Evolutionary conservation across 352 stramenopile species (phyloP).

Genomic region (Globisporangium spinosum): DNA sequence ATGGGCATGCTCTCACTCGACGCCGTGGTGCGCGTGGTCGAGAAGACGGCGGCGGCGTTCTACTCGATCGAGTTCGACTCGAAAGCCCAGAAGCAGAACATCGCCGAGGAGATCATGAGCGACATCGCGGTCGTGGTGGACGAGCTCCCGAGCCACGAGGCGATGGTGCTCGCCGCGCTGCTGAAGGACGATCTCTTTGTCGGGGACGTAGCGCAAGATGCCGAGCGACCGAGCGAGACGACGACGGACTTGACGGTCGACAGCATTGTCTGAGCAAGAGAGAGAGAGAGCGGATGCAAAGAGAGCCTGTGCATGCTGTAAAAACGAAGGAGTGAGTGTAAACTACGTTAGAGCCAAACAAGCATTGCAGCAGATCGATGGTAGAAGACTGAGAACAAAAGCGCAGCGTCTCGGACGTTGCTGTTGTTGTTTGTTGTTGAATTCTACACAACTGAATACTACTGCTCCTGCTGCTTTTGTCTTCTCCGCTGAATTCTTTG

Average conservation of each 20-base stretch:
- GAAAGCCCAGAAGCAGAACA: conserved; percentile 40
- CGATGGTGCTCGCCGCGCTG: conserved; percentile 41
- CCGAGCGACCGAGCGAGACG: neutral
- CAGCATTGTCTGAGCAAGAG: conserved; percentile 4
- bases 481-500: neutral
- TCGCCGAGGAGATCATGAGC: conserved; percentile 54
- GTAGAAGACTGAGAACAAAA: neutral
- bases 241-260: neutral
- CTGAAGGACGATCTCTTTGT: conserved; percentile 48
- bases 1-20: conserved; percentile 44
- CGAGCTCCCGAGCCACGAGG: conserved; percentile 49
- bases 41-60: conserved; percentile 55
- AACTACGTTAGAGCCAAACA: conserved; percentile 14
- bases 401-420: neutral
- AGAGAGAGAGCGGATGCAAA: neutral
- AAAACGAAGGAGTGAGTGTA: conserved; percentile 10
- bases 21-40: conserved; percentile 56
- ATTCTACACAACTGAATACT: conserved; percentile 4
- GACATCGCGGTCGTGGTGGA: conserved; percentile 58
- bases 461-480: neutral
- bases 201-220: neutral
- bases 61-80: conserved; percentile 66
- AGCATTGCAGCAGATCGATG: neutral
- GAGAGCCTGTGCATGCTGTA: neutral
- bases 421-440: conserved; percentile 1